Evolutionary conservation across 169 alveolate genomes (phyloP), one percentile per base, ranked within the genome.

Genomic region (Eimeria zaria): DNA sequence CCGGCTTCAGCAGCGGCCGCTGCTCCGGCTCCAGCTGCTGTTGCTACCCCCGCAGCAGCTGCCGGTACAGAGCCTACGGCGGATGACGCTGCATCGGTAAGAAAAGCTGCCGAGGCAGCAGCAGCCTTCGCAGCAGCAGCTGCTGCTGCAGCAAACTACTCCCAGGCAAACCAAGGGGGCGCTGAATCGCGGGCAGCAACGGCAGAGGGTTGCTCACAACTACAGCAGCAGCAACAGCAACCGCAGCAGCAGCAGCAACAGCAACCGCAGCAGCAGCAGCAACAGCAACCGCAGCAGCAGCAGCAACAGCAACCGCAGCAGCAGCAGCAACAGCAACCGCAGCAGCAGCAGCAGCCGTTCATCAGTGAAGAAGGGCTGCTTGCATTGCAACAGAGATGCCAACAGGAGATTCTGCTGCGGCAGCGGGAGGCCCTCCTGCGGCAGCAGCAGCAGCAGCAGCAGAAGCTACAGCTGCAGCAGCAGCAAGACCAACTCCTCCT

Each of bases 331-430:
- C 62, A n/a, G n/a, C 89, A 51, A 71, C 74, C 51, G 58, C 74
- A 16, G 39, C 74, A 53, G 91, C 90, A 81, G 33, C 90, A 81
- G 74, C 90, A 81, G 14, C 48, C 53, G 22, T 81, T 81, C n/a
- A 33, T 48, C 30, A 81, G 53, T n/a, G 90, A 48, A 81, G 74
- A 81, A 33, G 90, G 90, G 74, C 90, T 81, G n/a, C 46, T 48
- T 16, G 90, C 90, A 30, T 53, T 81, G 90, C 90, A 53, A 74
- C 71, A 81, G 74, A 81, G 90, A 51, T 81, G 90, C 36, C 90
- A 81, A 30, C 90, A 81, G 90, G 90, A 81, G 53, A 33, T 81
- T 20, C 33, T 81, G 74, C 90, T 81, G 92, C 92, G 80, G 80
- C 92, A 85, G 67, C 60, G 62, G 18, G 48, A 55, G 71, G 67